These are phyloP conservation scores for Zygosaccharomyces rouxii DNA, from an alignment of 805 yeast genomes.

Conservation along the genomic window DNA sequence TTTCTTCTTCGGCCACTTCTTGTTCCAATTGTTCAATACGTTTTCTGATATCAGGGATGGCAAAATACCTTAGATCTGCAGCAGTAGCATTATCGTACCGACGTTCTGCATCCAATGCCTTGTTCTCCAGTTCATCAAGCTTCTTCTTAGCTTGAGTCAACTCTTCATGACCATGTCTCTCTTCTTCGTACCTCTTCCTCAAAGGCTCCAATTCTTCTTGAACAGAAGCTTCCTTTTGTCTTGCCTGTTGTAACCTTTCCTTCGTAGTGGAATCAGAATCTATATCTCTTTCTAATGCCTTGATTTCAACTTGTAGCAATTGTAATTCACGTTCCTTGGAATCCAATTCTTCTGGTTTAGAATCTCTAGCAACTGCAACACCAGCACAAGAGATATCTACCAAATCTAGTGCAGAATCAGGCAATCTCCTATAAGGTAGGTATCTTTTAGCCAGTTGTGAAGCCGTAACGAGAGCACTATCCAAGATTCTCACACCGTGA, in stretches of 20 bases:
- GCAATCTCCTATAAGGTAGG: constrained; percentile 89
- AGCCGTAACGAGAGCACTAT: constrained; percentile 89
- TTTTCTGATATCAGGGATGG: constrained; percentile 85
- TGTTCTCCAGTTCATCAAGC: constrained; percentile 85
- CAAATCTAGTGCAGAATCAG: constrained; percentile 94
- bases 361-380: constrained; percentile 97
- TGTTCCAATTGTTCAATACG: constrained; percentile 72
- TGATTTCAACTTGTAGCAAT: constrained; percentile 89
- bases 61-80: constrained; percentile 94
- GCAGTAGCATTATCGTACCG: constrained; percentile 91
- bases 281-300: constrained; percentile 93
- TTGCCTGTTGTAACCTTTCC: constrained; percentile 78
- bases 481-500: constrained; percentile 95
- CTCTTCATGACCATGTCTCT: constrained; percentile 86
- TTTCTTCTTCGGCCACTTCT: constrained; percentile 72
- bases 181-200: constrained; percentile 78
- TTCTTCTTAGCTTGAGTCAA: constrained; percentile 84
- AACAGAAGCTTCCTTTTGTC: constrained; percentile 71
- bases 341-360: constrained; percentile 95
- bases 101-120: constrained; percentile 96
- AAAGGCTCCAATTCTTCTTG: constrained; percentile 84
- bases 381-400: constrained; percentile 96
- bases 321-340: constrained; percentile 88
- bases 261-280: constrained; percentile 78
- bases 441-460: constrained; percentile 93